Evolutionary conservation across 495 filamentous ascomycete genomes (phyloP).

Genomic region (Podospora comata): DNA sequence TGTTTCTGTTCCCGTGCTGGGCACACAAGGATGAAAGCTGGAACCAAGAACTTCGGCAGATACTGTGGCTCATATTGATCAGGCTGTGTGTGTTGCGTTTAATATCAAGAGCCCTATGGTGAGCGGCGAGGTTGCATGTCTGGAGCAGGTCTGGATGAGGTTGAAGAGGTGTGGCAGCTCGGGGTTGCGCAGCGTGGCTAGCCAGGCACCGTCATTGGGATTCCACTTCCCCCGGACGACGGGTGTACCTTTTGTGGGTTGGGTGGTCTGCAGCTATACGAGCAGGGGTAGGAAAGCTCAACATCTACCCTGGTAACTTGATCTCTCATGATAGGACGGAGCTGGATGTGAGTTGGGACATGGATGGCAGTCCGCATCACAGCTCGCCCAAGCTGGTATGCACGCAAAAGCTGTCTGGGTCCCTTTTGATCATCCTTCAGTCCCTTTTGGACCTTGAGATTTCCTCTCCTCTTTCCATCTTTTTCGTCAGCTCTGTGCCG

Average conservation of each 20-base stretch:
- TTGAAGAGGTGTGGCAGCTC: constrained; percentile 1
- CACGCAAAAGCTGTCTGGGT: constrained; percentile 7
- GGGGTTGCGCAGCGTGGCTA: constrained; percentile 2
- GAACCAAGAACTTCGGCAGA: not conserved
- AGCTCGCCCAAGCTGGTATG: constrained; percentile 10
- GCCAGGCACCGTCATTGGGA: constrained; percentile 9
- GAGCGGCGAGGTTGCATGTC: constrained; percentile 5
- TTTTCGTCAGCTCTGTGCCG: not conserved
- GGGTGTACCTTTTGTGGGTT: constrained; percentile 13
- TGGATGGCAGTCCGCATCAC: not conserved
- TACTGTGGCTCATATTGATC: not conserved
- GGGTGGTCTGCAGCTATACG: constrained; percentile 15
- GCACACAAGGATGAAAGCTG: not conserved
- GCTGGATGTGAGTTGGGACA: constrained; percentile 5
- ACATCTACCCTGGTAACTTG: constrained; percentile 11
- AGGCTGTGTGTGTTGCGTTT: not conserved
- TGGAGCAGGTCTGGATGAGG: not conserved
- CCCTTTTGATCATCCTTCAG: constrained; percentile 2
- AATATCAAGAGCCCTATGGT: constrained; percentile 5
- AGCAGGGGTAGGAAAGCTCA: constrained; percentile 17
- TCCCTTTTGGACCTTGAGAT: not conserved
- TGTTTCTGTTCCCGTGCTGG: too few relatives aligned
- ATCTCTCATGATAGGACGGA: constrained; percentile 12
- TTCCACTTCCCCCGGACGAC: constrained; percentile 13
- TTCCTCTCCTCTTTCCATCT: constrained; percentile 8